Base-by-base conservation (phyloP, 768 basidiomycete species). In the Leucocoprinus sp. region DNA sequence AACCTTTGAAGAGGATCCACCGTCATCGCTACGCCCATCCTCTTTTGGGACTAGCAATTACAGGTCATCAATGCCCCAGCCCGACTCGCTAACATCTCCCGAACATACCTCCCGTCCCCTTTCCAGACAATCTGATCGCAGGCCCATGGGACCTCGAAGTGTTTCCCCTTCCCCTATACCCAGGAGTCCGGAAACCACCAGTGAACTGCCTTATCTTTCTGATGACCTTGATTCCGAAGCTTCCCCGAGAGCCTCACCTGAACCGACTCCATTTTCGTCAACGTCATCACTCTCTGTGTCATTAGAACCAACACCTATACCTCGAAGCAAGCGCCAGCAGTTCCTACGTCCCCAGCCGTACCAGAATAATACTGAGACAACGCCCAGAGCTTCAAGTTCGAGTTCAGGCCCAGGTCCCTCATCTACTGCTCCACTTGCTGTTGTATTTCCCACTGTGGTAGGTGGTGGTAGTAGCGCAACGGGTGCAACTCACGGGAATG, bases 91-190 rank as follows among this genome's bases (percentile, higher is more conserved):
- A 21, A 24, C 40, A 35, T 60, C 54, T 19, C 65, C 63, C 8
- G 50, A 49, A 27, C 45, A 29, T 7, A 23, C 28, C 23, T 60
- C 68, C 19, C 67, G 75, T 35, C 68, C 76, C 15, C 47, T 66
- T 15, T 74, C 75, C 34, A 68, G 66, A n/a, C 65, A 68, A 38
- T 63, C 64, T 14, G 82, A 84, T 31, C 69, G 74, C 39, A 77
- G 80, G 45, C 82, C 82, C 8, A 64, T 78, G 49, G 87, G 86
- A 8, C 86, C 87, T n/a, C 73, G 87, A 50, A 75, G 74, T 52
- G 81, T 80, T 12, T 89, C 86, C 14, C 84, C 86, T 19, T 60
- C 78, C 39, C 83, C 82, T 15, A 69, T 66, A 0, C 45, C 64
- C 5, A 67, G 64, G 46, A 76, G 67, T 55, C 70, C 74, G 38